A percentile compares a stretch with the other conserved stretches of the same genome.
Evolutionary conservation across 352 stramenopile genomes (phyloP).

Genomic region (Globisporangium okanoganense): DNA sequence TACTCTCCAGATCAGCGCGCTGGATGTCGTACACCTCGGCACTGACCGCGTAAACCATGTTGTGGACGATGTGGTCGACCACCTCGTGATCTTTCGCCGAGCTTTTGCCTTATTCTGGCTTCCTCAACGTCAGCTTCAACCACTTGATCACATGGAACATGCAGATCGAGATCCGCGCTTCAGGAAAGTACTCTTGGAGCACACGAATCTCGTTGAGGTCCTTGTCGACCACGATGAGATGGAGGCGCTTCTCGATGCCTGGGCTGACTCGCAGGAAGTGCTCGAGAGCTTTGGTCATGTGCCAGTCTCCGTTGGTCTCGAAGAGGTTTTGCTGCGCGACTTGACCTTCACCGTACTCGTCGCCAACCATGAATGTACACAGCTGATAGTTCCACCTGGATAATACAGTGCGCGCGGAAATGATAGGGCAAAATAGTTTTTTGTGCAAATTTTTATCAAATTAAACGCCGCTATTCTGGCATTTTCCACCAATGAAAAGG

Average conservation of each 20-base stretch:
- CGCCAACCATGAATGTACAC: too few species aligned
- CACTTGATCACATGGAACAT: conserved; percentile 24
- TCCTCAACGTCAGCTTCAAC: conserved; percentile 7
- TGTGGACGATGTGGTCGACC: conserved; percentile 14
- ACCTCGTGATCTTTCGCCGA: conserved; percentile 13
- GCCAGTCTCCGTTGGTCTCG: background rate
- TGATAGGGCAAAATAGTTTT: too few species aligned
- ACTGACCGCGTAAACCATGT: conserved; percentile 18
- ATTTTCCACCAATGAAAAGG: too few species aligned
- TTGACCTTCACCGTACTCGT: too few species aligned
- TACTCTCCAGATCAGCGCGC: background rate
- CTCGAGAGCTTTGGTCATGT: conserved; percentile 15
- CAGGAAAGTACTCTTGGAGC: conserved; percentile 9
- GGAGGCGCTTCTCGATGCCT: background rate
- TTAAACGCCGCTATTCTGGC: too few species aligned
- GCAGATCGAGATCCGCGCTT: conserved; percentile 12
- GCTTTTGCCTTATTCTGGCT: conserved; percentile 16
- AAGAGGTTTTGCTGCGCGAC: too few species aligned
- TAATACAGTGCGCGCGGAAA: too few species aligned
- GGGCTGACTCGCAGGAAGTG: background rate
- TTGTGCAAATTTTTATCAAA: too few species aligned
- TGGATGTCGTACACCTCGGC: conserved; percentile 7
- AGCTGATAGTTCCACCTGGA: too few species aligned
- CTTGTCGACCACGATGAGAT: conserved; percentile 22
- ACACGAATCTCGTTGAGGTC: conserved; percentile 18